Conservation (phyloP, 2,329 filamentous ascomycete genomes). For the Curvularia verruculosa region DNA sequence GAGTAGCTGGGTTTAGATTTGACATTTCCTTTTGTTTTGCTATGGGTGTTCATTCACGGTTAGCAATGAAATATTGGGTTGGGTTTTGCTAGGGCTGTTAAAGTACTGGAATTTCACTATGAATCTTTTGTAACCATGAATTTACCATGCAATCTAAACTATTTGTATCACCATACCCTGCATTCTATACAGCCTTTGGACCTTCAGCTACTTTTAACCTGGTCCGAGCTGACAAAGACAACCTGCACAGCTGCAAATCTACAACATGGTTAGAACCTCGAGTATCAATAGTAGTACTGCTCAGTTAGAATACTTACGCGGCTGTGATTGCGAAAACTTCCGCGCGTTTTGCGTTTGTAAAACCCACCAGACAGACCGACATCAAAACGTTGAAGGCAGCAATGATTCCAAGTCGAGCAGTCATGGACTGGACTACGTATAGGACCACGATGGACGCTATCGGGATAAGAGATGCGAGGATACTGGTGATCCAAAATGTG, state of each 20-base stretch:
- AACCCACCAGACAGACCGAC: not conserved
- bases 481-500: not conserved
- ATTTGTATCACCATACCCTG: not conserved
- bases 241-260: conserved; percentile 7
- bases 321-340: conserved; percentile 7
- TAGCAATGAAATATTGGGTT: not conserved
- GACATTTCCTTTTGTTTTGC: not conserved
- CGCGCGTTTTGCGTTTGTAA: not conserved
- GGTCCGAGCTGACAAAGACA: conserved; percentile 4
- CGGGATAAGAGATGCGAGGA: conserved; percentile 5
- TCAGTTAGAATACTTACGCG: not conserved
- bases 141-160: not conserved
- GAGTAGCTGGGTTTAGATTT: not conserved
- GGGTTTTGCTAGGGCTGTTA: not conserved
- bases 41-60: not conserved
- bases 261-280: not conserved
- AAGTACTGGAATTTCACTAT: not conserved
- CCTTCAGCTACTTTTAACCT: not conserved
- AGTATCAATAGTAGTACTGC: too few relatives aligned
- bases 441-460: conserved; percentile 1
- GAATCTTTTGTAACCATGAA: not conserved
- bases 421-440: not conserved
- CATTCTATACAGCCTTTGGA: not conserved
- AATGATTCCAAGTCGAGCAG: not conserved
- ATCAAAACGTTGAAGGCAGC: not conserved